Percentiles rank a stretch among this genome's conserved stretches.
phyloP scores from a whole-genome alignment of 371 early-diverging fungal genomes.

The Syncephalis plumigaleata region DNA sequence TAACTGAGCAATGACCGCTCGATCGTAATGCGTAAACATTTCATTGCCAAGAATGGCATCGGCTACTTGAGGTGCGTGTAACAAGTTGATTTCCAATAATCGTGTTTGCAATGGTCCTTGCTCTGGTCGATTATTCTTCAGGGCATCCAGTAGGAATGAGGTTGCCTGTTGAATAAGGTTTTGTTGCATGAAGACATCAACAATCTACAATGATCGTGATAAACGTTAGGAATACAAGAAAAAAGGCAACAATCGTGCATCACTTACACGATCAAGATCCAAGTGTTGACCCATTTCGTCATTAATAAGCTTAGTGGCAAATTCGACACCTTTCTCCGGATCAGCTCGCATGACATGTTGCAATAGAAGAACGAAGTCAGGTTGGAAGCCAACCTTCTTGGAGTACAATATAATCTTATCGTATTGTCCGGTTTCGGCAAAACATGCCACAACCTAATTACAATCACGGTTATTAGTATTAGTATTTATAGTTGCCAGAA shows the following conservation, averaged over 20 bases:
- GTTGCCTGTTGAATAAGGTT: constrained; percentile 94
- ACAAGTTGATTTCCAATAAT: constrained; percentile 91
- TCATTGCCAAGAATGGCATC: constrained; percentile 92
- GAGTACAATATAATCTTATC: constrained; percentile 90
- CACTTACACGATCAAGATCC: constrained; percentile 46
- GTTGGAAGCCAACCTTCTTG: constrained; percentile 81
- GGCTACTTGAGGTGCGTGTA: constrained; percentile 94
- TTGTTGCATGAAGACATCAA: constrained; percentile 81
- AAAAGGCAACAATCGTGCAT: not conserved
- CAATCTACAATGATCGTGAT: constrained; percentile 37
- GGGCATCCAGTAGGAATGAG: constrained; percentile 85
- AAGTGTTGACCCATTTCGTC: constrained; percentile 73
- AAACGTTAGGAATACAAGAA: not conserved
- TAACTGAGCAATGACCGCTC: constrained; percentile 69
- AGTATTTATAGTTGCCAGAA: no score
- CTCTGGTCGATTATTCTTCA: constrained; percentile 78
- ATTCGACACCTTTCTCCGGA: constrained; percentile 86
- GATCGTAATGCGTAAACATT: constrained; percentile 91
- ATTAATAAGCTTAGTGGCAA: constrained; percentile 72
- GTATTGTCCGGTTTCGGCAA: constrained; percentile 92
- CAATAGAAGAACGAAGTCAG: constrained; percentile 80
- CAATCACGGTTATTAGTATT: constrained; percentile 1
- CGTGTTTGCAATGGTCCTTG: constrained; percentile 87
- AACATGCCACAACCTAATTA: constrained; percentile 58
- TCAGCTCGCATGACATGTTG: constrained; percentile 78